phyloP scores from a whole-genome alignment of 345 rosid genomes.

The Carallia pectinifolia region DNA sequence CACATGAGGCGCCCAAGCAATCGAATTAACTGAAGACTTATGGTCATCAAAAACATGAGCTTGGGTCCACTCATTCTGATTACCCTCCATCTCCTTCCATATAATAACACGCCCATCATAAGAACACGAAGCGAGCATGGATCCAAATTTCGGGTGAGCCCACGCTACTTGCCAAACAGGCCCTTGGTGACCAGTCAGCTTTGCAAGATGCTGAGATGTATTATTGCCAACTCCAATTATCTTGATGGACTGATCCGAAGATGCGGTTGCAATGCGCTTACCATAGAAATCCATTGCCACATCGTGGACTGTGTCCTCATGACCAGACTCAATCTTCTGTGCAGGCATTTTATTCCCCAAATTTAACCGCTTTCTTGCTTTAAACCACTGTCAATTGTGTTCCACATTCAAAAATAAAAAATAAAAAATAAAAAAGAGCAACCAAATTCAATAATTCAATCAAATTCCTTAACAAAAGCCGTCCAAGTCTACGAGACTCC shows the following conservation, averaged over 20 bases:
- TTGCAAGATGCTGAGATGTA: slow-evolving; percentile 26
- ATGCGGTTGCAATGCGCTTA: slow-evolving; percentile 34
- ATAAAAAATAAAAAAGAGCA: no score
- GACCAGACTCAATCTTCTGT: slow-evolving; percentile 36
- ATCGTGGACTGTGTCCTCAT: slow-evolving; percentile 39
- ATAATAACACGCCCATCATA: slow-evolving; percentile 23
- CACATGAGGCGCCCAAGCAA: slow-evolving; percentile 27
- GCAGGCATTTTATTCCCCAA: slow-evolving; percentile 23
- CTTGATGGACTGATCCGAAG: slow-evolving; percentile 32
- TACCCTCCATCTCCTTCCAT: slow-evolving; percentile 26
- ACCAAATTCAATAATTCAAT: no score
- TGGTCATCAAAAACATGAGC: slow-evolving; percentile 22
- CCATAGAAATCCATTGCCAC: slow-evolving; percentile 44
- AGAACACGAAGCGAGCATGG: slow-evolving; percentile 26
- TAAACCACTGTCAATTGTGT: no score
- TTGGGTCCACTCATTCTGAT: slow-evolving; percentile 23
- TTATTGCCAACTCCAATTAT: slow-evolving; percentile 37
- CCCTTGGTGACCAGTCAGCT: slow-evolving; percentile 23
- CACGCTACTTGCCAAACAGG: slow-evolving; percentile 29
- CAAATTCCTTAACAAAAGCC: no score
- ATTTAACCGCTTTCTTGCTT: background rate
- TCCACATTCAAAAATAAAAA: no score
- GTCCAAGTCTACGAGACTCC: no score
- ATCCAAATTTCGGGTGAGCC: slow-evolving; percentile 28
- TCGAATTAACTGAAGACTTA: slow-evolving; percentile 21